phyloP scores from a whole-genome alignment of 495 filamentous ascomycete species.

The Choiromyces venosus region DNA sequence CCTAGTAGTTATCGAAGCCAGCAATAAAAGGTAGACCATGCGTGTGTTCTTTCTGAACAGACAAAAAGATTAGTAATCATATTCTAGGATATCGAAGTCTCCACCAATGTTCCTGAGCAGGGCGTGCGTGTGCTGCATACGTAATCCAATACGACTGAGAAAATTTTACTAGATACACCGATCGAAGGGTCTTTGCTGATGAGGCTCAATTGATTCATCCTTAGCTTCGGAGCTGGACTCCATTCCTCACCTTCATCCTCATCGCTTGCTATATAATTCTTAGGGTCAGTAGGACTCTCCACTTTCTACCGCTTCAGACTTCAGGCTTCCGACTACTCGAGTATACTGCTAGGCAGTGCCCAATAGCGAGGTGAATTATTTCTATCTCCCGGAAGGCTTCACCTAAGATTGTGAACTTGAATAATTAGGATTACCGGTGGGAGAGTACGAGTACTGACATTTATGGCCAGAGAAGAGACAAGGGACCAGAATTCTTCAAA shows the following conservation, averaged over 20 bases:
- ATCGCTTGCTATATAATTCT: background rate
- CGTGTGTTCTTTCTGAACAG: too few species aligned
- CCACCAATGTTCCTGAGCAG: too few species aligned
- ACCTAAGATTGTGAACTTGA: background rate
- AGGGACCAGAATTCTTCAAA: background rate
- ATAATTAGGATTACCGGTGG: background rate
- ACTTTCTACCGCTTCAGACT: background rate
- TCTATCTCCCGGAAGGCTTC: background rate
- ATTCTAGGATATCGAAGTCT: too few species aligned
- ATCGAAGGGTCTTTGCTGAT: background rate
- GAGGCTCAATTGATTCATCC: too few species aligned
- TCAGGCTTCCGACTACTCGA: background rate
- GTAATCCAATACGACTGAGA: background rate
- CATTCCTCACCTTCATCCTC: background rate
- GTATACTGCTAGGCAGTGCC: background rate
- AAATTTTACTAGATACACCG: background rate
- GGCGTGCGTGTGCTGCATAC: too few species aligned
- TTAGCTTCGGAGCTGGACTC: background rate
- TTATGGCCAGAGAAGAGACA: background rate
- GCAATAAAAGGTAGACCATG: too few species aligned
- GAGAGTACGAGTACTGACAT: background rate
- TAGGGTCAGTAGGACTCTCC: too few species aligned
- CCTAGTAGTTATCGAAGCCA: too few species aligned
- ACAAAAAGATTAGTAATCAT: too few species aligned
- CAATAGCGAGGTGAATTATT: background rate